phyloP scores from a whole-genome alignment of 148 eudicot species.

The Camellia lanceoleosa region DNA sequence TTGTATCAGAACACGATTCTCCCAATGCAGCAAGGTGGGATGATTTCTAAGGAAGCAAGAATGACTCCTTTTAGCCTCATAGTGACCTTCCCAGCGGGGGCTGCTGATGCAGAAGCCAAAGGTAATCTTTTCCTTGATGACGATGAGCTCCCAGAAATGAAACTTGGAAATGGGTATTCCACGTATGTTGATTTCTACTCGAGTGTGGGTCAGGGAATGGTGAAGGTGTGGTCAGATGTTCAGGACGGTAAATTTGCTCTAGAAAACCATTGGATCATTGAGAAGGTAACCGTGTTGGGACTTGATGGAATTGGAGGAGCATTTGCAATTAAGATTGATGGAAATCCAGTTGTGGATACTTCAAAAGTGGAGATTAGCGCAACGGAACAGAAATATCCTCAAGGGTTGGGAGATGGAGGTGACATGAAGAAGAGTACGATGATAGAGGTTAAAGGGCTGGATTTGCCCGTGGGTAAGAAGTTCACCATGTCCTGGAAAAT shows the following conservation, averaged over 20 bases:
- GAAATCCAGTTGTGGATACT: slow-evolving; percentile 24
- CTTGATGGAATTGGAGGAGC: slow-evolving; percentile 39
- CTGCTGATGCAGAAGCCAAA: slow-evolving; percentile 48
- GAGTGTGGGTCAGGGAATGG: slow-evolving; percentile 39
- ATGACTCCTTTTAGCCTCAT: slow-evolving; percentile 79
- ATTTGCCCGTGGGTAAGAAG: slow-evolving; percentile 74
- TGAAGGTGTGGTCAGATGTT: slow-evolving; percentile 86
- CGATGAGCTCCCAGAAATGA: slow-evolving; percentile 91
- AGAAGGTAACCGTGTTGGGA: slow-evolving; percentile 69
- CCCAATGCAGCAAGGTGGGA: slow-evolving; percentile 94
- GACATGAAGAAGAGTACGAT: slow-evolving; percentile 51
- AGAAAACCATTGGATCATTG: slow-evolving; percentile 71
- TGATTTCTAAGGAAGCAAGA: slow-evolving; percentile 80
- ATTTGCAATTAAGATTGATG: slow-evolving; percentile 49
- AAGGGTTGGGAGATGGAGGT: slow-evolving; percentile 29
- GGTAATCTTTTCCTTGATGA: slow-evolving; percentile 84
- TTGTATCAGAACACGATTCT: slow-evolving; percentile 68
- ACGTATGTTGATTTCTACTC: slow-evolving; percentile 72
- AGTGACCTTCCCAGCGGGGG: slow-evolving; percentile 72
- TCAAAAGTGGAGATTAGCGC: slow-evolving; percentile 35
- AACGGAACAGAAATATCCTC: slow-evolving; percentile 34
- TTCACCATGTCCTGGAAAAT: slow-evolving; percentile 82
- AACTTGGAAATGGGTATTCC: slow-evolving; percentile 63
- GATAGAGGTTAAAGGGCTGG: slow-evolving; percentile 73
- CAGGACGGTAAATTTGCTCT: slow-evolving; percentile 74